Base-by-base conservation (phyloP, 208 protist genomes). In the Leishmania mexicana region DNA sequence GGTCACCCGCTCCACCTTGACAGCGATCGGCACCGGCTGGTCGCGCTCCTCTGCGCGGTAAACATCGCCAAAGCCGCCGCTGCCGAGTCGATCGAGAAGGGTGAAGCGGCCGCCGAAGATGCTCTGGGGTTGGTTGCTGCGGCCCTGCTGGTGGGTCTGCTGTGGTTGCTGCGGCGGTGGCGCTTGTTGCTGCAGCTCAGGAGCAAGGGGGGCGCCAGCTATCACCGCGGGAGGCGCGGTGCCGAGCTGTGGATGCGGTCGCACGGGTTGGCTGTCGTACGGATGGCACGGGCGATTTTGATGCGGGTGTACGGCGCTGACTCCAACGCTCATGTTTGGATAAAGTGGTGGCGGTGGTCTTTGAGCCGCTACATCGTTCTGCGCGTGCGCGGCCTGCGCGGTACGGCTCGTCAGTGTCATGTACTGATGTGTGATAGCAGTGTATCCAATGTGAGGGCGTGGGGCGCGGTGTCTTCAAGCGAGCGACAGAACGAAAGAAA, bases 1-100 rank as follows among this genome's bases (percentile, higher is more conserved):
- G 57, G 77, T 90, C 28, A 78, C 85, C 60, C 75, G 83, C 76
- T 92, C 91, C 76, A 94, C 78, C 83, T 93, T 94, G 40, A 93
- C 81, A 1, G 91, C 91, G 4, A 95, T 76, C 1, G 78, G 70
- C 60, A 79, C 76, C 1, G 42, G 42, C 74, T 88, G 88, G 47
- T 81, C 80, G 0, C 89, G 81, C 60, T 93, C 79, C 64, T 89
- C 79, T 49, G 95, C 97, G 35, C 88, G 80, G 84, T 98, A 99
- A 28, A 99, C 99, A 38, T 99, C 99, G 35, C 99, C 99, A 92
- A 99, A 99, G 75, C 96, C 98, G 10, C 99, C 99, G 53, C 89
- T 93, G 51, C 99, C 99, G 79, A 99, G 98, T 0, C 90, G 87
- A 8, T 86, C 80, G 35, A 87, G 73, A 19, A 95, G 83, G 57